Conservation (phyloP, 805 yeast species). For the Yarrowia sp. region DNA sequence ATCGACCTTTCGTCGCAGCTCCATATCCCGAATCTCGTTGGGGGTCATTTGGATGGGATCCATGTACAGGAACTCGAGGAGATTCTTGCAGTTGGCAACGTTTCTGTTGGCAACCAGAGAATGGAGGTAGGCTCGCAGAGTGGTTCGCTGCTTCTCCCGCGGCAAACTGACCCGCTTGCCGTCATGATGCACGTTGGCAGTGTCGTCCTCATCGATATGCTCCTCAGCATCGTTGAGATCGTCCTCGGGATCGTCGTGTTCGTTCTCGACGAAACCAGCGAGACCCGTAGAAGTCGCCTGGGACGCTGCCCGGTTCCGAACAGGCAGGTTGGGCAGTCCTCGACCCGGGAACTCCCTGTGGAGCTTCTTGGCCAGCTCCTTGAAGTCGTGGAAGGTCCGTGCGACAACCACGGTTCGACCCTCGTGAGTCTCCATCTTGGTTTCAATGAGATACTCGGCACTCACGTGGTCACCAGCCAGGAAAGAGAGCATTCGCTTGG, state of each 20-base stretch:
- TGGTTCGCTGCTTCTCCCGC: conserved; percentile 72
- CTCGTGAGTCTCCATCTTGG: conserved; percentile 33
- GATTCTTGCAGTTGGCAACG: conserved; percentile 49
- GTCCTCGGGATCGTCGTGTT: conserved; percentile 28
- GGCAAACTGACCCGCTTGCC: conserved; percentile 41
- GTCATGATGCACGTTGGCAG: conserved; percentile 18
- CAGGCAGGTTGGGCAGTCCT: conserved; percentile 57
- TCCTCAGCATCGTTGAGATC: conserved; percentile 26
- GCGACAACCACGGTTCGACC: conserved; percentile 48
- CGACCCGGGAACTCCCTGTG: conserved; percentile 62
- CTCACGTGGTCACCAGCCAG: conserved; percentile 31
- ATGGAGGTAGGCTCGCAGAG: conserved; percentile 70
- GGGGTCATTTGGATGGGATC: conserved; percentile 43
- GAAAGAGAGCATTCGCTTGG: conserved; percentile 35
- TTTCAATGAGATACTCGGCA: conserved; percentile 36
- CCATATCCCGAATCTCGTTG: conserved; percentile 53
- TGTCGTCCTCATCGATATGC: conserved; percentile 30
- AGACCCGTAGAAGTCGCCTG: conserved; percentile 18
- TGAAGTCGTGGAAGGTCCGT: conserved; percentile 67
- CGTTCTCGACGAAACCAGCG: neutral
- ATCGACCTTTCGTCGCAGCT: conserved; percentile 59
- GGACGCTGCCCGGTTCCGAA: conserved; percentile 44
- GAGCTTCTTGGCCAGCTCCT: conserved; percentile 51
- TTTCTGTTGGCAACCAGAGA: conserved; percentile 52
- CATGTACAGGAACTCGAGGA: conserved; percentile 52